Percentiles rank a stretch among this genome's conserved stretches.
Evolutionary conservation across 306 rosid genomes (phyloP).

Genomic region (Trifolium dubium): DNA sequence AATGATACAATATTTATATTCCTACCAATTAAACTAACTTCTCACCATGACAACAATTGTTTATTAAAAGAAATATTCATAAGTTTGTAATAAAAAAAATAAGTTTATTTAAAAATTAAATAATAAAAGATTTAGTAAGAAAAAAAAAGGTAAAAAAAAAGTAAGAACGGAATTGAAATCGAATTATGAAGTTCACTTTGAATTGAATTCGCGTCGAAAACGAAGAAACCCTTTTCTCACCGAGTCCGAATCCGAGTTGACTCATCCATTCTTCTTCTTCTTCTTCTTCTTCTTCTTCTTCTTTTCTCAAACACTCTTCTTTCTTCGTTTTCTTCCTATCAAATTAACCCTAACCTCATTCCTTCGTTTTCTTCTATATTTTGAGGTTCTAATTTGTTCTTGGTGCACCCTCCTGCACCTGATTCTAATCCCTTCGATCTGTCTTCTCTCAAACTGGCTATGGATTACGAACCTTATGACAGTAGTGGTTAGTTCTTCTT

Average conservation of each 20-base stretch:
- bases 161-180: neutral
- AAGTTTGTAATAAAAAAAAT: too few relatives aligned
- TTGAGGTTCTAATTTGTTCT: neutral
- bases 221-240: neutral
- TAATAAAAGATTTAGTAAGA: neutral
- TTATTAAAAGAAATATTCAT: too few relatives aligned
- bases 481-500: constrained; percentile 74
- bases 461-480: constrained; percentile 95
- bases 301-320: constrained; percentile 15
- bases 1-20: too few relatives aligned
- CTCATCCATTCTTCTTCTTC: neutral
- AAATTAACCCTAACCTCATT: neutral
- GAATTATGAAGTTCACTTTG: constrained; percentile 17
- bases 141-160: neutral
- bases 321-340: neutral
- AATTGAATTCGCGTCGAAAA: constrained; percentile 1
- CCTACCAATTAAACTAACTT: too few relatives aligned
- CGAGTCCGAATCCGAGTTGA: constrained; percentile 27
- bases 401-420: constrained; percentile 28
- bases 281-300: neutral
- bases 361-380: neutral
- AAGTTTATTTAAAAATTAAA: too few relatives aligned
- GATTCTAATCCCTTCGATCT: constrained; percentile 24
- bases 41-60: too few relatives aligned
- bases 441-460: constrained; percentile 62